These are phyloP conservation scores for Venustampulla echinocandica DNA, from an alignment of 495 filamentous ascomycete genomes.

Conservation along the genomic window DNA sequence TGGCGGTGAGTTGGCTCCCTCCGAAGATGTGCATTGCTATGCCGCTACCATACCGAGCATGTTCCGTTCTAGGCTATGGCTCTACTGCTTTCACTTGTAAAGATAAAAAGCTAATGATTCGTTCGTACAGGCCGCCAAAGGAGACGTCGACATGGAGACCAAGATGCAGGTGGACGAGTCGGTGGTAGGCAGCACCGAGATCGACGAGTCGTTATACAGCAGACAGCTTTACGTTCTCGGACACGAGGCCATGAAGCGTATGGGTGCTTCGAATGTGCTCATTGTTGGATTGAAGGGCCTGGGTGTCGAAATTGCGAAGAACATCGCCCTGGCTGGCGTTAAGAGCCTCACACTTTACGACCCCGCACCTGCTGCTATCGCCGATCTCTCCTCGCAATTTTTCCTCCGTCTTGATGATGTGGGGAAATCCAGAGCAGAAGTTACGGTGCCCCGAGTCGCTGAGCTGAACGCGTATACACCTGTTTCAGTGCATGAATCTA, in stretches of 20 bases:
- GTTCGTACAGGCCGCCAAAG: constrained; percentile 24
- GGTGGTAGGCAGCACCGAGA: constrained; percentile 41
- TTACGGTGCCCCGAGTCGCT: constrained; percentile 79
- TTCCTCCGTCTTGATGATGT: constrained; percentile 86
- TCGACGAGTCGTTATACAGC: constrained; percentile 97
- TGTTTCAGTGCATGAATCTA: constrained; percentile 61
- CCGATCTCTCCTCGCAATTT: constrained; percentile 92
- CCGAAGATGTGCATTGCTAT: too few relatives aligned
- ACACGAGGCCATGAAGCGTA: constrained; percentile 99
- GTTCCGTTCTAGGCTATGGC: background rate
- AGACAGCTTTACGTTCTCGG: constrained; percentile 96
- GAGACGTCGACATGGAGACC: constrained; percentile 56
- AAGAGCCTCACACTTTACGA: constrained; percentile 77
- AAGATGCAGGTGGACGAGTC: constrained; percentile 73
- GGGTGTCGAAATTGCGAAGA: constrained; percentile 98
- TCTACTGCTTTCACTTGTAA: background rate
- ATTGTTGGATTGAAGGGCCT: constrained; percentile 87
- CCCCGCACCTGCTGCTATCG: constrained; percentile 67
- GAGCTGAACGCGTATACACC: constrained; percentile 97
- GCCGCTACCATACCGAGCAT: too few relatives aligned
- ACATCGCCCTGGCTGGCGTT: constrained; percentile 92
- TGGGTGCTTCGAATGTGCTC: constrained; percentile 92
- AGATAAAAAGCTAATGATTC: constrained; percentile 4
- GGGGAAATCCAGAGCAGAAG: constrained; percentile 80
- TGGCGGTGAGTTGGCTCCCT: constrained; percentile 43